Conservation (phyloP, 208 protist genomes). For the Naegleria gruberi region DNA sequence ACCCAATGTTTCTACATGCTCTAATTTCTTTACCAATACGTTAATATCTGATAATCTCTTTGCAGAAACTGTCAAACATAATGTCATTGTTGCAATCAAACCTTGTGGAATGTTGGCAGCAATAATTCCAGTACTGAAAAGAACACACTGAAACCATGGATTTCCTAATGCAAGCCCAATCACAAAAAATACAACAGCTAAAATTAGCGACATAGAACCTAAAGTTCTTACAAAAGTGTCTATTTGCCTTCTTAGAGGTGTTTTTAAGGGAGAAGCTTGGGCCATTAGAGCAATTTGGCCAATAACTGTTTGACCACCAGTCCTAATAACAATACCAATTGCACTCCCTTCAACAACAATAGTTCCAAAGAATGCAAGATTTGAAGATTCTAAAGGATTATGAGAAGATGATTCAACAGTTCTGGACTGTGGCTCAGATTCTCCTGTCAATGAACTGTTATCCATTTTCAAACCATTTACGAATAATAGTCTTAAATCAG, state of each 20-base stretch:
- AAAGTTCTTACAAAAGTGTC: constrained; percentile 46
- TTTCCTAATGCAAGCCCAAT: constrained; percentile 26
- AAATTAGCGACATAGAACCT: constrained; percentile 41
- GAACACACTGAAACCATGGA: constrained; percentile 31
- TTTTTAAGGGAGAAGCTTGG: constrained; percentile 15
- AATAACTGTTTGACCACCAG: constrained; percentile 66
- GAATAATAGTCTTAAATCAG: constrained; percentile 59
- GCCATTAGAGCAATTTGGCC: constrained; percentile 57
- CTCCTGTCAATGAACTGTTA: constrained; percentile 61
- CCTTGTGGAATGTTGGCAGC: constrained; percentile 75
- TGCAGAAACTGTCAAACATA: constrained; percentile 67
- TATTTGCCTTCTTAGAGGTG: constrained; percentile 53
- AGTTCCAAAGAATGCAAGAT: constrained; percentile 66
- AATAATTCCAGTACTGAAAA: constrained; percentile 54
- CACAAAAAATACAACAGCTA: constrained; percentile 31
- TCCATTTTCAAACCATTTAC: constrained; percentile 51
- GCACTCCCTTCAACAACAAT: constrained; percentile 43
- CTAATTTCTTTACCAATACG: constrained; percentile 62
- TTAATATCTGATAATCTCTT: constrained; percentile 50
- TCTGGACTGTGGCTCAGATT: constrained; percentile 48
- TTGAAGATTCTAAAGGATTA: constrained; percentile 42
- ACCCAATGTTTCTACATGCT: constrained; percentile 72
- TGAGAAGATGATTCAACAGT: constrained; percentile 34
- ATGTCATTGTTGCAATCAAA: constrained; percentile 54
- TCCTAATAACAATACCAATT: constrained; percentile 56